Evolutionary conservation across 2,329 filamentous ascomycete species (phyloP).

Genomic region (Fusarium buharicum): DNA sequence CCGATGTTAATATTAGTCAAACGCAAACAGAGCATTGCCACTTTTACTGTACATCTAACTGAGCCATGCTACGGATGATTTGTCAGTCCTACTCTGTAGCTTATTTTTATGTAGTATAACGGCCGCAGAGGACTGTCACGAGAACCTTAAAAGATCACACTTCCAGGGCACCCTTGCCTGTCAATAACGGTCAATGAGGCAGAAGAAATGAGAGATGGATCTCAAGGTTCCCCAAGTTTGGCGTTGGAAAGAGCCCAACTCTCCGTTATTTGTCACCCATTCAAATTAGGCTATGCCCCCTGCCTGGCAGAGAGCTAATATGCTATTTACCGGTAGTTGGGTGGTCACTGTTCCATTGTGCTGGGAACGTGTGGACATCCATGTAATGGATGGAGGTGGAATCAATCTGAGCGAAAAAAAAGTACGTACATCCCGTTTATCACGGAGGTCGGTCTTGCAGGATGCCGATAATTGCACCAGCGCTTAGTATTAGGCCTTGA

Average conservation of each 20-base stretch:
- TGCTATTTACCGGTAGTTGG: slow-evolving; percentile 7
- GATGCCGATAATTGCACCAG: slow-evolving; percentile 17
- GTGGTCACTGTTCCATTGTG: slow-evolving; percentile 6
- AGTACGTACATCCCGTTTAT: not conserved
- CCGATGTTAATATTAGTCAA: not conserved
- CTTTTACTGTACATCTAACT: slow-evolving; percentile 2
- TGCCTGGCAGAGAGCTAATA: slow-evolving; percentile 10
- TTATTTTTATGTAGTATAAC: slow-evolving; percentile 15
- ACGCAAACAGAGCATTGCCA: not conserved
- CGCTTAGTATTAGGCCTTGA: not conserved
- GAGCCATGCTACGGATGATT: not conserved
- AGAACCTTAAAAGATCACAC: slow-evolving; percentile 25
- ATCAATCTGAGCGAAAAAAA: slow-evolving; percentile 11
- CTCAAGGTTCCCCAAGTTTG: slow-evolving; percentile 1
- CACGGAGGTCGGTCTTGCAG: slow-evolving; percentile 31
- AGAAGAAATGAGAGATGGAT: slow-evolving; percentile 16
- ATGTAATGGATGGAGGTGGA: slow-evolving; percentile 4
- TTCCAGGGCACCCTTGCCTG: slow-evolving; percentile 23
- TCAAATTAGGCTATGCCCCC: not conserved
- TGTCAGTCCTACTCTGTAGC: not conserved
- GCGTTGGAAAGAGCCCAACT: not conserved
- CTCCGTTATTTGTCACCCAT: slow-evolving; percentile 22
- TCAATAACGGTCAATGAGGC: not conserved
- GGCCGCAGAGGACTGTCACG: slow-evolving; percentile 21
- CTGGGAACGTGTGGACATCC: slow-evolving; percentile 18